Evolutionary conservation across 1,139 yeast genomes (phyloP), one percentile per base, ranked within the genome.

Genomic region (Tardiomyces depauwii): DNA sequence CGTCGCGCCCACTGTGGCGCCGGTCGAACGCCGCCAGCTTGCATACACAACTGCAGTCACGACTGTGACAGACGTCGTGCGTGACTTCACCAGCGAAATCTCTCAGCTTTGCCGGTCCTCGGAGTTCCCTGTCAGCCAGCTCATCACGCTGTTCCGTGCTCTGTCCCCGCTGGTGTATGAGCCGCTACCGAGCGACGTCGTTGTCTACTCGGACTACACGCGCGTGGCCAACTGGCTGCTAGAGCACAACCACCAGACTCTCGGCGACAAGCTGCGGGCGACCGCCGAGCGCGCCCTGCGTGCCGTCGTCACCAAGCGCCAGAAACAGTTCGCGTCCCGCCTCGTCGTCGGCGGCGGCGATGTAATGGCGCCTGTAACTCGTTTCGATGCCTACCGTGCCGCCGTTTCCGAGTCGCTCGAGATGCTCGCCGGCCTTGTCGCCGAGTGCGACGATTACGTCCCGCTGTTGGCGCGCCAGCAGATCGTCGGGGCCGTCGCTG

Each of bases 401-500:
- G 11, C 9, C 11, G 32, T 48, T 13, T 49, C 49, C 25, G 43
- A 44, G 28, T 41, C 33, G 4, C 23, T 50, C 9, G 43, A 44
- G 12, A 40, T 45, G 38, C 28, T 18, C 28, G 10, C n/a, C 6
- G 13, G 14, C 10, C 42, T 23, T 10, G 21, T 38, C 4, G 2
- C 50, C 41, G 27, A 51, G 51, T 10, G 53, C 48, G 14, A 12
- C 16, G 32, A 30, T 19, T 2, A 45, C 13, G 39, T 28, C 13
- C 36, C 18, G 32, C 18, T 18, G 12, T 46, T 42, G 13, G 41
- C 55, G n/a, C 55, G 60, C 3, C 53, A 53, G 21, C 49, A 51
- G 21, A 53, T 62, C 14, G 42, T 63, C 16, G 61, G 65, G 2
- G 46, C 52, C 3, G 44, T 64, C n/a, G 53, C 62, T 5, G 68